Conservation (phyloP, 257 asterid genomes). For the Vinca minor region DNA sequence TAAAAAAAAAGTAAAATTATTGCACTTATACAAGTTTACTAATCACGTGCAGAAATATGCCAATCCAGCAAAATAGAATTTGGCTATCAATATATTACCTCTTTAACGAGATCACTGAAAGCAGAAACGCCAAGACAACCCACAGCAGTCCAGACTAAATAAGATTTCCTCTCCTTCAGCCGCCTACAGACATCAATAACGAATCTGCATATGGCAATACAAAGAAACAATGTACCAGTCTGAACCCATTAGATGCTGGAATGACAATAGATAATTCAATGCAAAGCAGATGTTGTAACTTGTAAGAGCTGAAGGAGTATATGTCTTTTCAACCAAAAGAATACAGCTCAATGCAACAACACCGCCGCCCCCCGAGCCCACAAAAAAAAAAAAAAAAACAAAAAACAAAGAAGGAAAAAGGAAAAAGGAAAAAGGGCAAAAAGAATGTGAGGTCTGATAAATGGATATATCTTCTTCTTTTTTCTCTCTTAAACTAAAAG, state of each 20-base stretch:
- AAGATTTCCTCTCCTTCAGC: slow-evolving; percentile 67
- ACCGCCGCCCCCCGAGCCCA: too few species aligned
- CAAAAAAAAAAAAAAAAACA: too few species aligned
- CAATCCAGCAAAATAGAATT: neutral
- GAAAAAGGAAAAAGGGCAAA: too few species aligned
- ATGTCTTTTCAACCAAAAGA: too few species aligned
- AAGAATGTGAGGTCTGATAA: neutral
- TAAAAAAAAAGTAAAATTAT: too few species aligned
- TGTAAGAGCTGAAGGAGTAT: too few species aligned
- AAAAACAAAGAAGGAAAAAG: too few species aligned
- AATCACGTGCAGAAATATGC: neutral
- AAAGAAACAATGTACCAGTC: slow-evolving; percentile 8
- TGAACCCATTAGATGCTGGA: too few species aligned
- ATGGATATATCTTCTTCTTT: too few species aligned
- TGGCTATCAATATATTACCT: slow-evolving; percentile 44
- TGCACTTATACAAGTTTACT: neutral
- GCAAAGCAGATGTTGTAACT: too few species aligned
- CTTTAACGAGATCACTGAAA: slow-evolving; percentile 74
- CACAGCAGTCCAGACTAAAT: slow-evolving; percentile 80
- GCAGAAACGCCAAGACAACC: slow-evolving; percentile 80
- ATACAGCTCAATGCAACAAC: too few species aligned
- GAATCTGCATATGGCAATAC: slow-evolving; percentile 39
- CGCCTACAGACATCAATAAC: slow-evolving; percentile 63
- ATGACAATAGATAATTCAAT: neutral
- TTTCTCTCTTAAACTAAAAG: too few species aligned